Evolutionary conservation across 768 basidiomycete genomes (phyloP), one percentile per base, ranked within the genome.

Genomic region (Paxillus involutus): DNA sequence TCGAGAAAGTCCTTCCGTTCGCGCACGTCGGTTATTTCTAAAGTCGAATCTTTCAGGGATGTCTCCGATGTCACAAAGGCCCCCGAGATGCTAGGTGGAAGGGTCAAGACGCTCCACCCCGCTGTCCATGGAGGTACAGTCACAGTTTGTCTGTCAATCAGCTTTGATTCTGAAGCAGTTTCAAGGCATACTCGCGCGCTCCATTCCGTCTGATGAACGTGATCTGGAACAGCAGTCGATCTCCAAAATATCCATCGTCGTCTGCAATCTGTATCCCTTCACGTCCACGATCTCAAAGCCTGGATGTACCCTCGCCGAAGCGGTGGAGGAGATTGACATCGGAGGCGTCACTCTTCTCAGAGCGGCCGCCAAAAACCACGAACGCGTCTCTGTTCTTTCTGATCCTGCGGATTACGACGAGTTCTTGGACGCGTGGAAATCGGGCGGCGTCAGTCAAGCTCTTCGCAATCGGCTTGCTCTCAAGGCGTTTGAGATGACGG

Each of bases 191-290:
- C 85, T 99, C 41, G 94, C 97, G 6, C 88, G 97, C 17, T 81
- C 87, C 48, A 96, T 94, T 59, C 84, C 89, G 4, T 93, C 93
- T 10, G 97, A 99, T 73, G 82, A 94, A 59, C 77, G 81, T 50
- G 97, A 99, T 70, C 82, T 98, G 48, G 74, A 81, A 29, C 77
- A 85, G 7, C 94, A 96, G 65, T 78, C 77, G 54, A 98, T 99
- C 72, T 83, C 90, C 6, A 91, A 91, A 57, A 98, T 98, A 74
- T 86, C 89, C 52, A 89, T 99, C 76, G 96, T 99, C 53, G 94
- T 97, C 57, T 99, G 97, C 85, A 99, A 99, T 71, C 85, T 99
- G 49, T 98, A 99, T 77, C 97, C 97, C 0, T 99, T 99, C 76
- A 84, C 90, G 32, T 83, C 86, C 19, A 97, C 95, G 45, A 91